These are phyloP conservation scores for Prunus yedoensis DNA, from an alignment of 331 rosid species.

Conservation along the genomic window DNA sequence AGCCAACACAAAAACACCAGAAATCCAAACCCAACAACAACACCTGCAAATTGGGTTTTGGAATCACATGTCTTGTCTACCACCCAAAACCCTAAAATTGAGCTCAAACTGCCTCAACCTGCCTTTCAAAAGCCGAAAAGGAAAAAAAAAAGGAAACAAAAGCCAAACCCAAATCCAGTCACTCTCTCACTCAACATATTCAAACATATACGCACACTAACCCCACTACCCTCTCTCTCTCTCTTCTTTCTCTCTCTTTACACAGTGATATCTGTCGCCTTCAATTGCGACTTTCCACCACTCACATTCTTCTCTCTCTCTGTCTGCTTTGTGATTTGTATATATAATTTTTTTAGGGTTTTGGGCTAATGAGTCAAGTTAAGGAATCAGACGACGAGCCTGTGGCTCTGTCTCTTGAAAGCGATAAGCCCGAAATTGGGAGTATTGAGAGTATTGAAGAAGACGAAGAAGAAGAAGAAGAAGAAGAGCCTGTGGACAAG, in stretches of 20 bases:
- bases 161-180: constrained; percentile 12
- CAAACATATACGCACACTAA: constrained; percentile 34
- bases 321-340: constrained; percentile 16
- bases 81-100: not conserved
- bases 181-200: not conserved
- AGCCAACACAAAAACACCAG: not conserved
- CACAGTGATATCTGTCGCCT: constrained; percentile 82
- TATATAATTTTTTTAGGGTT: constrained; percentile 43
- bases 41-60: constrained; percentile 2
- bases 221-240: constrained; percentile 49
- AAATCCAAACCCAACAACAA: not conserved
- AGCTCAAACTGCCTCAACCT: not conserved
- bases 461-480: not conserved
- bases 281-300: constrained; percentile 81
- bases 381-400: constrained; percentile 66
- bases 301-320: constrained; percentile 27
- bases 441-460: not conserved
- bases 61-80: not conserved
- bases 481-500: constrained; percentile 47
- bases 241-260: not conserved
- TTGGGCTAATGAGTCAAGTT: constrained; percentile 59
- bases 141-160: not conserved
- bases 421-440: constrained; percentile 40
- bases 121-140: not conserved
- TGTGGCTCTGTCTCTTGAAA: constrained; percentile 40